Base-by-base conservation (phyloP, 1,139 yeast genomes). In the Suhomyces kunorum region DNA sequence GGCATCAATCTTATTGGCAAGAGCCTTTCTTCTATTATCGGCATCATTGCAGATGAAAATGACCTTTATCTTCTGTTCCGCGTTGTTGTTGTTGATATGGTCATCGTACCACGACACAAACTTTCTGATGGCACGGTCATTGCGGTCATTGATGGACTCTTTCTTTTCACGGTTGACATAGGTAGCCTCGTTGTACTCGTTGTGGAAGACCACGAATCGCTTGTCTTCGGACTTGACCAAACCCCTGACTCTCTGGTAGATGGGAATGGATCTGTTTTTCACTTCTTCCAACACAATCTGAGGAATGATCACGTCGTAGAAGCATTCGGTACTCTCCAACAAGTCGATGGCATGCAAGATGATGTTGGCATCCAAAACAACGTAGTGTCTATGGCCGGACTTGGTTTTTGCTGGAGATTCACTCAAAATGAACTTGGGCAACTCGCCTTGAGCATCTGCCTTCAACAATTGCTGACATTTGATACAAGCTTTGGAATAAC, bases 231-330 rank as follows among this genome's bases (percentile, higher is more conserved):
- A 81, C 53, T 80, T 82, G 13, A 88, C 82, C 32, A 94, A 68
- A 5, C 86, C 78, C 54, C 98, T 76, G 38, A 92, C 65, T 56
- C 98, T 75, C 53, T 86, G 83, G 58, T 90, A 94, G 20, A 90
- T 83, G 2, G 98, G 97, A 54, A 83, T 79, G 32, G 96, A 87
- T 55, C 86, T 74, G 59, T 88, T 89, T 48, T 89, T 79, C 14
- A 90, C 96, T 62, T 94, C 98, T 54, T 94, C 98, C 32, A 94
- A 71, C 1, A 88, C 98, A 3, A 95, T 85, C 61, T 94, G 98
- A 2, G 98, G 96, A 12, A 94, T 68, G 41, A 94, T 83, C 16
- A 90, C 96, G 64, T 94, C 98, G 56, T 77, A 83, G 57, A 94
- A 88, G 42, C 87, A 83, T 33, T 78, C 76, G 27, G 74, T 73